Base-by-base conservation (phyloP, 306 rosid genomes). In the Trifolium fragiferum region DNA sequence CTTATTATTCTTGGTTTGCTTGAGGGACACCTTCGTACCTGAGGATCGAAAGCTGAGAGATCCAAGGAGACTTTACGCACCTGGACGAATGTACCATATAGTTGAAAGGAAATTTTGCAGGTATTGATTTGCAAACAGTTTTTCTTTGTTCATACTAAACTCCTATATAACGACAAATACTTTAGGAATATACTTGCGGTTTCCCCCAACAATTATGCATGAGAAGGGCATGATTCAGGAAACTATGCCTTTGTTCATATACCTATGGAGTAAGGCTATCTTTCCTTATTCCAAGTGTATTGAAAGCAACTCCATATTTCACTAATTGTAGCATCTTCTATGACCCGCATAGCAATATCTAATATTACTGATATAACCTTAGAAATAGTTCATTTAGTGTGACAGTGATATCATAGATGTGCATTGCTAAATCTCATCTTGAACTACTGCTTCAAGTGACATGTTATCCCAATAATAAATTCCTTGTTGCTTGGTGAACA, bases 41-140 rank as follows among this genome's bases (percentile, higher is more conserved):
- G 98, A 93, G 63, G 90, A 82, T 70, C 82, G 94, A 81, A 93
- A 93, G 88, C 94, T 93, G 76, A 61, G 87, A 71, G 98, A 93
- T 87, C 89, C 90, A 53, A 86, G 98, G 81, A 86, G 98, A 81
- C 97, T 93, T 27, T 93, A 93, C 6, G 98, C 97, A 7, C 98
- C 98, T 0, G 98, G 98, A 58, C 84, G 98, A 73, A 89, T 91
- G 76, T 93, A 91, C 73, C 98, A 94, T 75, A 84, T 94, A 18
- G 97, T 91, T 1, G 97, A 94, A 87, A 84, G 98, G 70, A 94
- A 86, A 72, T 84, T 88, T 82, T 94, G 98, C 95, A 87, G 98
- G 98, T 94, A 91, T 71, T 27, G 0, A 11, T 32, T 49, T 74
- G 37, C 44, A 44, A 55, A 59, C 27, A 66, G 16, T 50, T n/a